Evolutionary conservation across 129 eudicot genomes (phyloP).

Genomic region (Oenanthe sinensis): DNA sequence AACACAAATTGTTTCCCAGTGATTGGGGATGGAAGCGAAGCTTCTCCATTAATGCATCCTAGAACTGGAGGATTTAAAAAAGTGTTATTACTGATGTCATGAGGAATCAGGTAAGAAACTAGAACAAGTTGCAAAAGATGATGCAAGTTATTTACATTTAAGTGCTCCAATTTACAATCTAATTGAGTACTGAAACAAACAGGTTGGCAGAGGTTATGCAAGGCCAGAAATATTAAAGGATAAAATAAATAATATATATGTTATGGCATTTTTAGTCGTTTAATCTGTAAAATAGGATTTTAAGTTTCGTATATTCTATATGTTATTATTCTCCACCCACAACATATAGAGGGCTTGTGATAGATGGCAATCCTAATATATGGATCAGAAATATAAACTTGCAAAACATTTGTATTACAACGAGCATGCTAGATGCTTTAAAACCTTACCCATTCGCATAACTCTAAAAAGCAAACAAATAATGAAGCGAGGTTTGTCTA

Average conservation of each 20-base stretch:
- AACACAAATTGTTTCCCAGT: conserved; percentile 55
- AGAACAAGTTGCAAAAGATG: conserved; percentile 8
- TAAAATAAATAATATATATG: not conserved
- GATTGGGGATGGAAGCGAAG: conserved; percentile 40
- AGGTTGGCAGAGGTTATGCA: not conserved
- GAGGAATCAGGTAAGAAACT: not conserved
- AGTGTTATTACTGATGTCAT: not conserved
- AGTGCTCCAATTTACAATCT: not conserved
- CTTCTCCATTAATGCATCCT: conserved; percentile 42
- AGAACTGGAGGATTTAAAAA: conserved; percentile 20
- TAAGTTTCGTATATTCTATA: not conserved
- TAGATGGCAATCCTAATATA: not conserved
- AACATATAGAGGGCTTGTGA: not conserved
- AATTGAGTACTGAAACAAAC: not conserved
- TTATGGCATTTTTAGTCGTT: not conserved
- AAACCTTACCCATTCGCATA: not conserved
- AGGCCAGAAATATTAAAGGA: too few relatives aligned
- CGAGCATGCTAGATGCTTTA: not conserved
- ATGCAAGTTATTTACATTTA: not conserved
- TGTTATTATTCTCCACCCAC: not conserved
- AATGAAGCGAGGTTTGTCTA: not conserved
- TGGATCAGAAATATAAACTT: not conserved
- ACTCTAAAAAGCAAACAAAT: not conserved
- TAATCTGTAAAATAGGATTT: not conserved
- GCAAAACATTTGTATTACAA: not conserved